phyloP scores from a whole-genome alignment of 306 rosid genomes.

The Glycine soja region DNA sequence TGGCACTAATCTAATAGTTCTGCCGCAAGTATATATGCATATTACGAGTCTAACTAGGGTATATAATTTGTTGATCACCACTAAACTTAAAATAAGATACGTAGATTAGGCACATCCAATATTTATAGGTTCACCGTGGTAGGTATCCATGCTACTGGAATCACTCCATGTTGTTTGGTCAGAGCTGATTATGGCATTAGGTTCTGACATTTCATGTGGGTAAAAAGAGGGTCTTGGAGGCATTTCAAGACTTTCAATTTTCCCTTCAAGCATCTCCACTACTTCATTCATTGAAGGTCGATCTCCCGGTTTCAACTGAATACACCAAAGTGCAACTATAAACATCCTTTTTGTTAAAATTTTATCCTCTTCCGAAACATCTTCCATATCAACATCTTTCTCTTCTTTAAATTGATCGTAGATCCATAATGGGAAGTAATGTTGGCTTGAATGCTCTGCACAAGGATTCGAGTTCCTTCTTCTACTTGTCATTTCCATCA shows the following conservation, averaged over 20 bases:
- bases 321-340: conserved; percentile 5
- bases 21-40: neutral
- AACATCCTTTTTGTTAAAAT: neutral
- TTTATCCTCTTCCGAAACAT: neutral
- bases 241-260: neutral
- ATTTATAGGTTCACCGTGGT: neutral
- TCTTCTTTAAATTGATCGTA: neutral
- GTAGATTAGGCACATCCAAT: too few relatives aligned
- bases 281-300: neutral
- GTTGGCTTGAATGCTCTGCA: neutral
- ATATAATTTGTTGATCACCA: too few relatives aligned
- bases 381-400: neutral
- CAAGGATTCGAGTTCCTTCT: neutral
- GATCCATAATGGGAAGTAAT: neutral
- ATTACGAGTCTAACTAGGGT: too few relatives aligned
- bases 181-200: neutral
- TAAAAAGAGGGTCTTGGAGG: neutral
- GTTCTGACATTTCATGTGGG: neutral
- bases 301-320: neutral
- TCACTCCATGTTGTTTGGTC: neutral
- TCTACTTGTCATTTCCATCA: neutral
- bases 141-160: neutral
- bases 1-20: too few relatives aligned
- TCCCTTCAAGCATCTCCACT: conserved; percentile 3
- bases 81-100: too few relatives aligned